A percentile compares a stretch with the other conserved stretches of the same genome.
Evolutionary conservation across 352 stramenopile species (phyloP).

Genomic region (Peronospora belbahrii): DNA sequence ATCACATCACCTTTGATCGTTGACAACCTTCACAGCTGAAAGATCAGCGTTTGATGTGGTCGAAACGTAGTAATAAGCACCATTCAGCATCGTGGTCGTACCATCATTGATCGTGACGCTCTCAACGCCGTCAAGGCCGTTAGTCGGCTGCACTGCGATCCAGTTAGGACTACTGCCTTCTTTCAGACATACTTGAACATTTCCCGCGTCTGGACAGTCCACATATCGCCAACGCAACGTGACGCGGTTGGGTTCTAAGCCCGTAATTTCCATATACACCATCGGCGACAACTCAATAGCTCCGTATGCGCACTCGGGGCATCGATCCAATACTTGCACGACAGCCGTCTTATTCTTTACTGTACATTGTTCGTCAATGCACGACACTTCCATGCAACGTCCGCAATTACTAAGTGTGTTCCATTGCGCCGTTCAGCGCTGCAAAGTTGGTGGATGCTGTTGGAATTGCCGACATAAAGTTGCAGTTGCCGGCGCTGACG

Average conservation of each 20-base stretch:
- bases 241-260: conserved; percentile 41
- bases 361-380: conserved; percentile 42
- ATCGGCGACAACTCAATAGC: conserved; percentile 63
- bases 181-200: conserved; percentile 67
- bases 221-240: conserved; percentile 63
- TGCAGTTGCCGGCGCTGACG: conserved; percentile 40
- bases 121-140: conserved; percentile 35
- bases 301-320: conserved; percentile 57
- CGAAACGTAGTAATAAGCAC: conserved; percentile 62
- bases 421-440: conserved; percentile 62
- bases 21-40: conserved; percentile 32
- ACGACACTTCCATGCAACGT: conserved; percentile 55
- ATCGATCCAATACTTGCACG: conserved; percentile 66
- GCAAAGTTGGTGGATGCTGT: conserved; percentile 53
- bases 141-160: conserved; percentile 57
- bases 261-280: conserved; percentile 65
- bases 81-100: conserved; percentile 51
- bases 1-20: conserved; percentile 50
- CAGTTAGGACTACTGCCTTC: conserved; percentile 50
- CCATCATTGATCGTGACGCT: conserved; percentile 54
- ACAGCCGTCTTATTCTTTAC: conserved; percentile 36
- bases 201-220: conserved; percentile 43
- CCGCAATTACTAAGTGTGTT: conserved; percentile 41
- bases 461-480: conserved; percentile 43
- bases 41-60: conserved; percentile 24